Percentiles rank a stretch among this genome's conserved stretches.
Conservation (phyloP, 495 filamentous ascomycete genomes). For the Trichocladium antarcticum region DNA sequence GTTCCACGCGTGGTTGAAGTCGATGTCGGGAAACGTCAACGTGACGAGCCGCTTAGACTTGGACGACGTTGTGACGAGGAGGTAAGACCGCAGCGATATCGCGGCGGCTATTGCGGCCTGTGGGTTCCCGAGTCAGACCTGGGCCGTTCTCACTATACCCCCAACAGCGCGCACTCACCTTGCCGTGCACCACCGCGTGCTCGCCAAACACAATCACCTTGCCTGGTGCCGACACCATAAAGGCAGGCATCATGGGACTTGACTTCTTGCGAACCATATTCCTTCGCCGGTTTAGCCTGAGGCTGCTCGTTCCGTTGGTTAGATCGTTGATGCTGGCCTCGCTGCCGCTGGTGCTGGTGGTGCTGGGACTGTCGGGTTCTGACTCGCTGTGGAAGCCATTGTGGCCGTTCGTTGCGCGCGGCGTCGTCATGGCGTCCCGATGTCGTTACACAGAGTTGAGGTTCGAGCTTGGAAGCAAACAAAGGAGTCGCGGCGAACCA, state of each 20-base stretch:
- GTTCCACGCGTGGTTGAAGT: constrained; percentile 78
- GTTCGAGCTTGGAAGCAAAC: neutral
- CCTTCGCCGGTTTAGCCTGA: constrained; percentile 17
- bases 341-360: constrained; percentile 16
- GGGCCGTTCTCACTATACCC: neutral
- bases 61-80: constrained; percentile 81
- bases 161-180: constrained; percentile 37
- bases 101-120: constrained; percentile 86
- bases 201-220: constrained; percentile 98
- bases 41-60: constrained; percentile 78
- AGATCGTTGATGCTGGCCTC: constrained; percentile 7
- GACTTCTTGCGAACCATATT: constrained; percentile 41
- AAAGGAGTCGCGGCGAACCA: neutral
- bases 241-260: constrained; percentile 64
- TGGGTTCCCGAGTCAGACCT: neutral
- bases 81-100: constrained; percentile 88
- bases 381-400: constrained; percentile 22
- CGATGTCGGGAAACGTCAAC: constrained; percentile 77
- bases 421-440: constrained; percentile 13
- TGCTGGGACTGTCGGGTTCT: constrained; percentile 9
- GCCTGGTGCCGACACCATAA: constrained; percentile 94
- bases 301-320: constrained; percentile 8
- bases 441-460: neutral
- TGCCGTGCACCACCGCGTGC: constrained; percentile 92
- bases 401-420: constrained; percentile 12